These are phyloP conservation scores for Aspergillus japonicus DNA, from an alignment of 2,329 filamentous ascomycete species.

Conservation along the genomic window DNA sequence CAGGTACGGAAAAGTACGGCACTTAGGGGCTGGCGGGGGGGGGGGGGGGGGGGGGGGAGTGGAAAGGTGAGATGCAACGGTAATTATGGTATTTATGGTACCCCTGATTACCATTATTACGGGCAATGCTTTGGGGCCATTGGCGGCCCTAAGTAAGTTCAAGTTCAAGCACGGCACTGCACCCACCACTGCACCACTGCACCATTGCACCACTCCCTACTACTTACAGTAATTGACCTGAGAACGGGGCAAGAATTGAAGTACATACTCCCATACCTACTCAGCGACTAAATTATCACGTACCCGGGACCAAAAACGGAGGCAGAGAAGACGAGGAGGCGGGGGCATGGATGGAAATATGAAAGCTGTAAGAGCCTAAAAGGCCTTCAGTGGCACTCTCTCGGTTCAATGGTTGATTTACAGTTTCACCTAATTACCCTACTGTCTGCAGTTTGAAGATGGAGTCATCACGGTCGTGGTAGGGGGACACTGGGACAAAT, in stretches of 20 bases:
- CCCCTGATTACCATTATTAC: constrained; percentile 13
- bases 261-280: no score
- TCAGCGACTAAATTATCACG: no score
- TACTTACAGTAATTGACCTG: neutral
- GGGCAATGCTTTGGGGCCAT: neutral
- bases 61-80: neutral
- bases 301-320: neutral
- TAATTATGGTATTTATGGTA: neutral
- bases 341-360: constrained; percentile 5
- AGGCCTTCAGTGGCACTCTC: neutral
- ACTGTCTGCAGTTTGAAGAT: neutral
- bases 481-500: neutral
- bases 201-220: neutral
- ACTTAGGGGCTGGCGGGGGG: neutral
- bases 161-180: neutral
- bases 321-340: neutral
- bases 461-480: neutral
- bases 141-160: neutral
- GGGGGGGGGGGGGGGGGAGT: neutral
- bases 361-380: constrained; percentile 2
- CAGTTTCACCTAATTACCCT: neutral
- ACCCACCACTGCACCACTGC: neutral
- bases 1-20: constrained; percentile 15
- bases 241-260: neutral
- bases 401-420: neutral